phyloP scores from a whole-genome alignment of 1,139 yeast species.

The Waltiozyma sp. region DNA sequence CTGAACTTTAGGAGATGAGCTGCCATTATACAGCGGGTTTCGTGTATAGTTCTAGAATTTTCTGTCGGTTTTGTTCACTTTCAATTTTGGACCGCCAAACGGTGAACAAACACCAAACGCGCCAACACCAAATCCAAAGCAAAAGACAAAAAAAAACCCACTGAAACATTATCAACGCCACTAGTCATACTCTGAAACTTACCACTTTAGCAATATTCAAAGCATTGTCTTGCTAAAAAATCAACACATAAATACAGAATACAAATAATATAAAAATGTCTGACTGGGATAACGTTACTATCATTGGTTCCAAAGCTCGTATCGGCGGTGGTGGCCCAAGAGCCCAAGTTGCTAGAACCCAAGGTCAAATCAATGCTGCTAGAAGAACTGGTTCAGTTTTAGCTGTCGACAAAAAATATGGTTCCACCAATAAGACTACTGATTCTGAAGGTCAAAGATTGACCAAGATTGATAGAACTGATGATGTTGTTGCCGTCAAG shows the following conservation, averaged over 20 bases:
- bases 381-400: conserved; percentile 84
- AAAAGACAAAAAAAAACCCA: too few species aligned
- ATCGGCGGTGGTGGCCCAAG: conserved; percentile 86
- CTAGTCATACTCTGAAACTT: too few species aligned
- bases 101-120: too few species aligned
- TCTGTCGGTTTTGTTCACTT: not conserved
- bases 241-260: not conserved
- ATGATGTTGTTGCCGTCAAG: conserved; percentile 88
- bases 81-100: too few species aligned
- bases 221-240: not conserved
- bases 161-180: not conserved
- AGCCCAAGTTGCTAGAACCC: conserved; percentile 69
- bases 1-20: too few species aligned
- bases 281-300: conserved; percentile 87
- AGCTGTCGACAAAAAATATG: conserved; percentile 88
- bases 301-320: conserved; percentile 83
- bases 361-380: conserved; percentile 80
- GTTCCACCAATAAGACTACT: conserved; percentile 49
- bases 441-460: conserved; percentile 91
- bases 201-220: not conserved
- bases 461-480: conserved; percentile 86
- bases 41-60: conserved; percentile 1
- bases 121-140: too few species aligned
- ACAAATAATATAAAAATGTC: conserved; percentile 21
- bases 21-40: not conserved